Evolutionary conservation across 2,329 filamentous ascomycete genomes (phyloP), one percentile per base, ranked within the genome.

Genomic region (Magnaporthales sp.): DNA sequence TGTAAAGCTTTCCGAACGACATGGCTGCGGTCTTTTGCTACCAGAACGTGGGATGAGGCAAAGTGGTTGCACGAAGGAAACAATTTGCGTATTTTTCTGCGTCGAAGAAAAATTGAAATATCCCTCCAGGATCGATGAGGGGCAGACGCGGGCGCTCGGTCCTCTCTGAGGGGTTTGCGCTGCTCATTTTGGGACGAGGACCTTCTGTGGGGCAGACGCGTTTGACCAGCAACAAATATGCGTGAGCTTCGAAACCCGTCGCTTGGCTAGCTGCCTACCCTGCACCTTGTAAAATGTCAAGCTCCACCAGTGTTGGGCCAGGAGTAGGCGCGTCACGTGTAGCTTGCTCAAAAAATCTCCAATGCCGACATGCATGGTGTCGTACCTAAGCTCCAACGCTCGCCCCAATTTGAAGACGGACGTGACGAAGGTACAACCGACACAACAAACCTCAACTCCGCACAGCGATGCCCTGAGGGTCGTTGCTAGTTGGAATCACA

Each of bases 1-100:
- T 91, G 88, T 95, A 98, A 77, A 99, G 88, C 86, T 96, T 99
- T 84, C 95, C 95, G 87, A 99, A 98, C 79, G 91, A 86, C 91
- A 96, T 96, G 62, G 62, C n/a, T 63, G 67, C 66, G 71, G 68
- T 71, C 70, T 64, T 66, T 15, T 63, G 62, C 62, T 32, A 46
- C 61, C 62, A 19, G 32, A 63, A 32, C 38, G n/a, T 63, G 30
- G 24, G 64, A 62, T 71, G 68, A 69, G 68, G 67, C 69, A 24
- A 24, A 32, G 38, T 9, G 66, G 67, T 69, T 71, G 67, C 67
- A 66, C 68, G 68, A 69, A 68, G 70, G n/a, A 2, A 58, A 22
- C 54, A 4, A 10, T 32, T 62, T 29, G 22, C 27, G 30, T 62
- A 30, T 62, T 62, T 62, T 31, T 26, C 54, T 26, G 54, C 54